A percentile compares a stretch with the other conserved stretches of the same genome.
phyloP scores from a whole-genome alignment of 768 basidiomycete genomes.

The Russula emetica region DNA sequence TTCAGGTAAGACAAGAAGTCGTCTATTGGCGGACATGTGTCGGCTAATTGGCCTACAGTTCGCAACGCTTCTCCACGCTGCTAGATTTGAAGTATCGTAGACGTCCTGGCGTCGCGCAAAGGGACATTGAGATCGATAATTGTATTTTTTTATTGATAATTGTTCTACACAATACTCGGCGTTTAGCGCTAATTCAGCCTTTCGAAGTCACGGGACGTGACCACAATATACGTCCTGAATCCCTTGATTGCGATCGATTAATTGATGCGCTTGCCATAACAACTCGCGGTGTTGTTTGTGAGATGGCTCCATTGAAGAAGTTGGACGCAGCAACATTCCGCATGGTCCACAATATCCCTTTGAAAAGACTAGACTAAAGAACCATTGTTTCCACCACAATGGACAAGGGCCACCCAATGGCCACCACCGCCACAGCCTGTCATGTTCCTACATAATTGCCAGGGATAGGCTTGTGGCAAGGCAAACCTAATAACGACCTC shows the following conservation, averaged over 20 bases:
- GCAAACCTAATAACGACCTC: background rate
- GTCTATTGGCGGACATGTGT: background rate
- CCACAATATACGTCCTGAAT: background rate
- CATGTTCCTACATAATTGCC: background rate
- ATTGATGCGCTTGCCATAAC: background rate
- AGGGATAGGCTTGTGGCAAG: background rate
- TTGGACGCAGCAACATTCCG: background rate
- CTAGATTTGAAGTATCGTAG: constrained; percentile 33
- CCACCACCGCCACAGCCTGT: constrained; percentile 2
- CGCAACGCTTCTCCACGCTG: constrained; percentile 38
- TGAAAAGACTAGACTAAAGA: background rate
- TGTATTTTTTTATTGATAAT: background rate
- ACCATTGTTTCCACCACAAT: background rate
- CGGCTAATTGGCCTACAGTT: constrained; percentile 28
- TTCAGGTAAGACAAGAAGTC: constrained; percentile 52
- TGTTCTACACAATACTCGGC: background rate
- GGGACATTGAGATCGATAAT: background rate
- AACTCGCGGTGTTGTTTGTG: background rate
- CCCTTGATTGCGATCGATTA: too few species aligned
- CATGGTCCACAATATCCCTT: background rate
- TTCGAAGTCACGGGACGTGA: background rate
- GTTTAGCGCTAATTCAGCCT: background rate
- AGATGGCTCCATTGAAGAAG: background rate
- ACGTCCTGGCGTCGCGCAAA: background rate
- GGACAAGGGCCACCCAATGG: background rate